Base-by-base conservation (phyloP, 225 moss, liverwort and hornwort species). In the Thuidium tamariscinum region DNA sequence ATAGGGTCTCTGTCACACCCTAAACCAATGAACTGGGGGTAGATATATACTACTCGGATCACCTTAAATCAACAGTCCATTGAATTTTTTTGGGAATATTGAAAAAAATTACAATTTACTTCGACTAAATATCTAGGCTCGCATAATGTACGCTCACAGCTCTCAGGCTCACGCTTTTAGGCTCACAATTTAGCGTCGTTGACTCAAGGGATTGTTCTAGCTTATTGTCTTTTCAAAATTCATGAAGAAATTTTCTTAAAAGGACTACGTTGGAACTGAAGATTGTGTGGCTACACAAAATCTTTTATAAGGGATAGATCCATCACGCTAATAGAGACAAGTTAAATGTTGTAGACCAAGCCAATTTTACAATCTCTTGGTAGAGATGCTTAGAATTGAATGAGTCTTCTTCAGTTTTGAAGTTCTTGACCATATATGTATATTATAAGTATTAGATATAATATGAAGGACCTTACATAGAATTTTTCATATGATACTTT, bases 261-360 rank as follows among this genome's bases (percentile, higher is more conserved):
- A 13, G 16, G 2, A 4, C 0, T 68, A 1, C 13, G 23, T 23
- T 68, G 7, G 39, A 39, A 39, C 2, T 68, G 0, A 0, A 0
- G 1, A 37, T 23, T 68, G 13, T 65, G 5, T 1, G 34, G 4
- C 8, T 9, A 10, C 2, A 18, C 2, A 4, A 7, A 14, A 10
- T 1, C 3, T 0, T 51, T 5, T 51, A 5, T 4, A 7, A 15
- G 15, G 51, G 51, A 4, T n/a, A n/a, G n/a, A n/a, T n/a, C n/a
- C 16, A 51, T 51, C 51, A 15, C 36, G 21, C 21, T 66, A 6
- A 21, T 0, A 12, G 0, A 12, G 12, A 21, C 21, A 21, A 0
- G 6, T 5, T 10, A 66, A 66, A 3, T 20, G 4, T 21, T 66
- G 2, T 2, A 36, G 2, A 21, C 6, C 0, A 2, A 0, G 37